phyloP scores from a whole-genome alignment of 2,329 filamentous ascomycete genomes.

The Ceratocystis albifundus region DNA sequence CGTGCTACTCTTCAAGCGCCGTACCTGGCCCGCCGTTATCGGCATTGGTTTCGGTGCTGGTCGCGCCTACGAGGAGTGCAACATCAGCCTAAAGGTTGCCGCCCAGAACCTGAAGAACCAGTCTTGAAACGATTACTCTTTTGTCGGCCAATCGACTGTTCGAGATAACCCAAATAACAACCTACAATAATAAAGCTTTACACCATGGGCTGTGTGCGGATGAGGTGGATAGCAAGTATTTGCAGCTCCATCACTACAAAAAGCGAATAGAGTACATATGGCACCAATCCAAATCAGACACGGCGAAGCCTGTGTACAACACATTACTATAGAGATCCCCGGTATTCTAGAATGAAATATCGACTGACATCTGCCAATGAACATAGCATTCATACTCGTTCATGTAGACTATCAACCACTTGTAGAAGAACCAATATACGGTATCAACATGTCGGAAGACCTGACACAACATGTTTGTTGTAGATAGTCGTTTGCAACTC shows the following conservation, averaged over 20 bases:
- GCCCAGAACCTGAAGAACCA: slow-evolving; percentile 47
- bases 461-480: too few relatives aligned
- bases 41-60: slow-evolving; percentile 92
- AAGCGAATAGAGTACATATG: not conserved
- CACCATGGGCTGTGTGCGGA: slow-evolving; percentile 16
- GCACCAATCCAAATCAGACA: not conserved
- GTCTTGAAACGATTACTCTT: slow-evolving; percentile 21
- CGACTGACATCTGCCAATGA: slow-evolving; percentile 11
- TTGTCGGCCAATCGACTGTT: slow-evolving; percentile 10
- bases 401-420: too few relatives aligned
- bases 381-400: too few relatives aligned
- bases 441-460: too few relatives aligned
- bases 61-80: slow-evolving; percentile 96
- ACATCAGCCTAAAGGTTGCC: slow-evolving; percentile 59
- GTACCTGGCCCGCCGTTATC: slow-evolving; percentile 93
- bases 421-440: too few relatives aligned
- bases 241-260: not conserved
- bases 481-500: not conserved
- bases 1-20: slow-evolving; percentile 92
- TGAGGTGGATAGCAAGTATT: not conserved
- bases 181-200: slow-evolving; percentile 17
- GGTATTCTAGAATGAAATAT: slow-evolving; percentile 20
- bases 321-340: slow-evolving; percentile 22
- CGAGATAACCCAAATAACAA: slow-evolving; percentile 14
- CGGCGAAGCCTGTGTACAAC: slow-evolving; percentile 20